Conservation (phyloP, 164 flowering plant species). For the Santalum album region DNA sequence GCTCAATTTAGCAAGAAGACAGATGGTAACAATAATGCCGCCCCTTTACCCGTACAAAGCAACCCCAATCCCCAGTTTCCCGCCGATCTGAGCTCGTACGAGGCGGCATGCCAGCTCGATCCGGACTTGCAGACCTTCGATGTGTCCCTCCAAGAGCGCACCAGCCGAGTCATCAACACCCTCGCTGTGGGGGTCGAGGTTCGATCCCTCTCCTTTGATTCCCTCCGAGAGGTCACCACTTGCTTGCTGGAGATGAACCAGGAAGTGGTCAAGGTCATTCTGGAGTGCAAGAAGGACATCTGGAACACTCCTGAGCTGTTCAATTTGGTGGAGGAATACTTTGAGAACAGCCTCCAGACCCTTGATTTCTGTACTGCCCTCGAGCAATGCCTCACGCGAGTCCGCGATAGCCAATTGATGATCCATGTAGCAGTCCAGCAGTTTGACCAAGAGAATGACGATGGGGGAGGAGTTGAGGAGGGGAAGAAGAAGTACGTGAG, state of each 20-base stretch:
- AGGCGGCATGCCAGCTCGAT: slow-evolving; percentile 51
- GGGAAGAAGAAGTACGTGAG: slow-evolving; percentile 13
- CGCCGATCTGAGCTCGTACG: slow-evolving; percentile 52
- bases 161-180: slow-evolving; percentile 44
- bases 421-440: slow-evolving; percentile 51
- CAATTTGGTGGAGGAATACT: slow-evolving; percentile 64
- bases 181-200: slow-evolving; percentile 47
- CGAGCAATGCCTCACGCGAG: slow-evolving; percentile 56
- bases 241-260: slow-evolving; percentile 68
- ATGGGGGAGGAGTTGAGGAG: slow-evolving; percentile 15
- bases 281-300: slow-evolving; percentile 52
- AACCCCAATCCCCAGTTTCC: slow-evolving; percentile 9
- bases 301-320: slow-evolving; percentile 61
- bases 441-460: slow-evolving; percentile 45
- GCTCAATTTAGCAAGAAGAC: slow-evolving; percentile 18
- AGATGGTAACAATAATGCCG: slow-evolving; percentile 1
- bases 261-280: slow-evolving; percentile 56
- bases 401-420: slow-evolving; percentile 53
- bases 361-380: slow-evolving; percentile 67
- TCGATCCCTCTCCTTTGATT: slow-evolving; percentile 52
- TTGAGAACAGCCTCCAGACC: slow-evolving; percentile 60
- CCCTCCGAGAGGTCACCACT: slow-evolving; percentile 55
- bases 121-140: slow-evolving; percentile 55
- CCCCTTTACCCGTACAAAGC: slow-evolving; percentile 3
- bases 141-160: slow-evolving; percentile 35